Evolutionary conservation across 345 rosid species (phyloP).

Genomic region (Gossypioides kirkii): DNA sequence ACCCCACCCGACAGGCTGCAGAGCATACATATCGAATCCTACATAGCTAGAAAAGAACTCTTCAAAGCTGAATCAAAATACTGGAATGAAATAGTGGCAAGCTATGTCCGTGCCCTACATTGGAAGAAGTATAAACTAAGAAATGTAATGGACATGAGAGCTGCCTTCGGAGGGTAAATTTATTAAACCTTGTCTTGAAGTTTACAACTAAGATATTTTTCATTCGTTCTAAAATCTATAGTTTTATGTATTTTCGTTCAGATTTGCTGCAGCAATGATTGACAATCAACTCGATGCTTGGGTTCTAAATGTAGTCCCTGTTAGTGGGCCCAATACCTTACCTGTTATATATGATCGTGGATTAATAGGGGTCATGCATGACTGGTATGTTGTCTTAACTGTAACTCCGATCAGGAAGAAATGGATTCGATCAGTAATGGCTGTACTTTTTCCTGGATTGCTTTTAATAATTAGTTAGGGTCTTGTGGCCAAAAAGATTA

Average conservation of each 20-base stretch:
- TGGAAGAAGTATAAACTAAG: slow-evolving; percentile 83
- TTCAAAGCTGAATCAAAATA: slow-evolving; percentile 84
- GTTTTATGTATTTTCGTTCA: slow-evolving; percentile 32
- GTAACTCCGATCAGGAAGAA: background rate
- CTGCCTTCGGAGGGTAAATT: slow-evolving; percentile 88
- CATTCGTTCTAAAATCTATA: slow-evolving; percentile 10
- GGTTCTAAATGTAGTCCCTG: slow-evolving; percentile 91
- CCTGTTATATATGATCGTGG: slow-evolving; percentile 98
- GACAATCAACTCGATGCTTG: slow-evolving; percentile 69
- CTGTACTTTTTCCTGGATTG: background rate
- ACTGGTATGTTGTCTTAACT: slow-evolving; percentile 57
- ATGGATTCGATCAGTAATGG: background rate
- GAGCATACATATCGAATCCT: slow-evolving; percentile 76
- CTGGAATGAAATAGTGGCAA: slow-evolving; percentile 75
- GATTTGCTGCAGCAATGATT: slow-evolving; percentile 85
- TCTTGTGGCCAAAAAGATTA: background rate
- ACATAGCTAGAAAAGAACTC: slow-evolving; percentile 83
- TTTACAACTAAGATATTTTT: background rate
- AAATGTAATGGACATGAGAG: slow-evolving; percentile 98
- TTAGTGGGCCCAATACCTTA: slow-evolving; percentile 83
- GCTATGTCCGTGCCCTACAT: slow-evolving; percentile 67
- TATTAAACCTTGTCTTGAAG: slow-evolving; percentile 19
- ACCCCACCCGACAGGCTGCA: slow-evolving; percentile 88
- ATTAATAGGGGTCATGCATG: slow-evolving; percentile 90
- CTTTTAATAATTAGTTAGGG: background rate